Base-by-base conservation (phyloP, 495 filamentous ascomycete genomes). In the Penicillium bialowiezense region DNA sequence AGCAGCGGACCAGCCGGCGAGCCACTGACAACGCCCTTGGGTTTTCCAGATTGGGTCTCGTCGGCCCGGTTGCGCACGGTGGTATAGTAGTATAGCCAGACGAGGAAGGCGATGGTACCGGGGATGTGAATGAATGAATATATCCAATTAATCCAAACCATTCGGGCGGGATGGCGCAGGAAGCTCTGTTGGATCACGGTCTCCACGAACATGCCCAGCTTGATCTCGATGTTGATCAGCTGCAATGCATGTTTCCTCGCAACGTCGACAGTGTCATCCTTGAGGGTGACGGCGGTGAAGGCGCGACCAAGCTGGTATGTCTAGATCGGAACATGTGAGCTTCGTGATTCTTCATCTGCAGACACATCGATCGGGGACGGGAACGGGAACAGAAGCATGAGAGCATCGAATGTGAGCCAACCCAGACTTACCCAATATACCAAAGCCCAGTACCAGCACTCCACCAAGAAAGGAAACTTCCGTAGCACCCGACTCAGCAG, bases 81-180 rank as follows among this genome's bases (percentile, higher is more conserved):
- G 26, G 83, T 87, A 54, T 80, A 81, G 63, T 87, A 83, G 62
- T 81, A 87, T 5, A 88, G 72, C 62, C 78, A 81, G 48, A 85
- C 78, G 19, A 87, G 72, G 59, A 84, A 88, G 9, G 78, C 75
- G 41, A 89, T 89, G 3, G 87, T 89, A 12, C 86, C 87, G 0
- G 87, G 88, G 46, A 91, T 90, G 63, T 91, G 87, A 54, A 91
- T 88, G 56, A 89, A 89, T 1, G 85, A 88, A 60, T 90, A 90
- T 12, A 80, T 78, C 59, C 81, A 75, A 56, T 91, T 90, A 54
- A 70, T 72, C 67, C 65, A 74, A 12, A 43, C 65, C 76, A 79
- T 77, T 14, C 68, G 47, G n/a, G 55, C 40, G 13, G 67, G 50
- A 41, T 71, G 69, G 17, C 55, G 39, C 34, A 84, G 67, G 51